Conservation (phyloP, 306 rosid species). For the Hippophae tibetana region DNA sequence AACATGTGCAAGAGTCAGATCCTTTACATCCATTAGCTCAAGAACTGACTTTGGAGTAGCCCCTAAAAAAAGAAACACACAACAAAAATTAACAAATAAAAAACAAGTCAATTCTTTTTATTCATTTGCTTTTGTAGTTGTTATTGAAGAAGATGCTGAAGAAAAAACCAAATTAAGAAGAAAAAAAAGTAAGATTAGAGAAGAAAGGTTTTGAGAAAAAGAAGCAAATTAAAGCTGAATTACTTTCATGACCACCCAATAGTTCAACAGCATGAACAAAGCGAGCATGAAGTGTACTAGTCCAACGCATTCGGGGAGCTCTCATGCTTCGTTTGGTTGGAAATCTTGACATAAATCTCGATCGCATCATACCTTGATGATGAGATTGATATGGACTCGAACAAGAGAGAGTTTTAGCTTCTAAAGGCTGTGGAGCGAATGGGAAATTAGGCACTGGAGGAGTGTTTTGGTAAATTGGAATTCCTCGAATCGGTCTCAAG, state of each 20-base stretch:
- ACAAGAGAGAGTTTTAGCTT: conserved; percentile 25
- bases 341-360: conserved; percentile 73
- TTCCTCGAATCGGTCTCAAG: too few species aligned
- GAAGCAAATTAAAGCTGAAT: conserved; percentile 16
- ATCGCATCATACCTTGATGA: conserved; percentile 47
- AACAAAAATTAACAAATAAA: conserved; percentile 2
- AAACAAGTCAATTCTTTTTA: conserved; percentile 11
- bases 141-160: not conserved
- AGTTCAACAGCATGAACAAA: conserved; percentile 97
- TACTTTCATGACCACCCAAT: conserved; percentile 98
- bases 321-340: conserved; percentile 92
- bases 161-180: not conserved
- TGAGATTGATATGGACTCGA: conserved; percentile 39
- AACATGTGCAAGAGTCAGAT: conserved; percentile 98
- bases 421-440: conserved; percentile 36
- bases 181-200: conserved; percentile 22
- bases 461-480: conserved; percentile 33
- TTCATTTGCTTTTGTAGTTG: not conserved
- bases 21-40: conserved; percentile 99
- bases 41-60: conserved; percentile 99
- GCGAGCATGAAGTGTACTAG: conserved; percentile 89
- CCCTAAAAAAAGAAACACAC: conserved; percentile 32
- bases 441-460: conserved; percentile 38
- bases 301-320: conserved; percentile 99
- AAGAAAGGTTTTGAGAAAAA: conserved; percentile 3